A percentile compares a stretch with the other conserved stretches of the same genome.
Conservation (phyloP, 192 early-diverging fungal species). For the Spizellomyces sp. region DNA sequence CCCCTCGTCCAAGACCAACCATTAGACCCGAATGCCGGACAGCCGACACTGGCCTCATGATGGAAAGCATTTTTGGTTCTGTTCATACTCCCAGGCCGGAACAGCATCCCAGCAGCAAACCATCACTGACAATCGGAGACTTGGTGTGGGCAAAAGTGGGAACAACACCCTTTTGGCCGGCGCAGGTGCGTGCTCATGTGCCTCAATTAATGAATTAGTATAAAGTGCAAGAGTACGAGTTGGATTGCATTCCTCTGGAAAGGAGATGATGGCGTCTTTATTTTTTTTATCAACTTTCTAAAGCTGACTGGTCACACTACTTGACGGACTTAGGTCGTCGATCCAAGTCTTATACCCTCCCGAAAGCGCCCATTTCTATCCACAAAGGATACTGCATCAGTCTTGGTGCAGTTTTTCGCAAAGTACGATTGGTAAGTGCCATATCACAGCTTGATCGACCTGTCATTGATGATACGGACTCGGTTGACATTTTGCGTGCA, state of each 20-base stretch:
- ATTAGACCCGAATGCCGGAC: not conserved
- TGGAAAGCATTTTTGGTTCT: not conserved
- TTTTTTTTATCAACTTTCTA: not conserved
- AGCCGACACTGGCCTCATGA: not conserved
- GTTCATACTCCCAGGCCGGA: not conserved
- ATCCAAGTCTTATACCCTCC: slow-evolving; percentile 1
- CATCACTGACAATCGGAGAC: not conserved
- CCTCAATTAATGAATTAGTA: not conserved
- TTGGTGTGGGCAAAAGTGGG: slow-evolving; percentile 3
- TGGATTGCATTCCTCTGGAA: too few relatives aligned
- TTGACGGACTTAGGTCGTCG: slow-evolving; percentile 1
- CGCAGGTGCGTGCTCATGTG: slow-evolving; percentile 1
- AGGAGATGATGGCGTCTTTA: too few relatives aligned
- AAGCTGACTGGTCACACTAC: not conserved
- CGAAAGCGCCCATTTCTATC: not conserved
- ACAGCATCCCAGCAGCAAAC: not conserved
- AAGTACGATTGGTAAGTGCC: slow-evolving; percentile 4
- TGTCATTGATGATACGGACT: too few relatives aligned
- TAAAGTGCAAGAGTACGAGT: not conserved
- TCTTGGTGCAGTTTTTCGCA: slow-evolving; percentile 3
- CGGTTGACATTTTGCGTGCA: not conserved
- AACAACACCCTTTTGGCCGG: slow-evolving; percentile 5
- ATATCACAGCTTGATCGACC: too few relatives aligned
- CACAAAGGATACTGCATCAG: not conserved
- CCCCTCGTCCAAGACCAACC: not conserved